phyloP scores from a whole-genome alignment of 2,329 filamentous ascomycete genomes.

The Aspergillus sojae region DNA sequence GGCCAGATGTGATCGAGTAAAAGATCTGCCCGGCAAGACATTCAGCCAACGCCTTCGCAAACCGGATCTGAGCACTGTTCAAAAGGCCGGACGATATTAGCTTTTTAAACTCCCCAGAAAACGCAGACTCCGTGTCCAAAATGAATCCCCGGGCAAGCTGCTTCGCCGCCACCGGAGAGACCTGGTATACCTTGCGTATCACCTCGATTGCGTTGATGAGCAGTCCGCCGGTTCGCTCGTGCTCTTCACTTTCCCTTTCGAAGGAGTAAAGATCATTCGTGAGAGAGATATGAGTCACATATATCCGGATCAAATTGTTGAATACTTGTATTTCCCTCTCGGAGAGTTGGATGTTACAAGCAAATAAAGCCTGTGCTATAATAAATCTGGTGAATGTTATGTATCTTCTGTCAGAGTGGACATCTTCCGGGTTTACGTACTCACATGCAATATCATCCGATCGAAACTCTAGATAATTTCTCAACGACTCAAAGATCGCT shows the following conservation, averaged over 20 bases:
- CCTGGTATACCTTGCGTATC: neutral
- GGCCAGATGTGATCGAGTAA: neutral
- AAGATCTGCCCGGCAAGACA: neutral
- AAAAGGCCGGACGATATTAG: neutral
- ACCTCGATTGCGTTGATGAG: neutral
- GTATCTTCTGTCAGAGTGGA: neutral
- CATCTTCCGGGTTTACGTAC: neutral
- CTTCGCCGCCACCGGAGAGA: neutral
- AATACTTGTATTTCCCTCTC: neutral
- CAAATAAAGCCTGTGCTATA: neutral
- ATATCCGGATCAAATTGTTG: neutral
- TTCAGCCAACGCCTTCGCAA: neutral
- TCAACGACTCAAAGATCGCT: neutral
- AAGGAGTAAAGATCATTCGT: neutral
- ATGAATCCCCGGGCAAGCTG: neutral
- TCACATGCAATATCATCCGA: neutral
- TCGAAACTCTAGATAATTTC: neutral
- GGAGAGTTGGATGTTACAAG: neutral
- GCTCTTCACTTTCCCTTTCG: neutral
- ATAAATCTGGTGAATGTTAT: neutral
- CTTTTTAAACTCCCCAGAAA: neutral
- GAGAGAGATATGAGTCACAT: neutral
- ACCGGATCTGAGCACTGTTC: neutral
- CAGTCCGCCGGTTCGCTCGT: neutral
- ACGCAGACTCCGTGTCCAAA: neutral